Percentiles rank a stretch among this genome's conserved stretches.
These are phyloP conservation scores for Suhomyces panamericanus DNA, from an alignment of 1,139 yeast genomes.

Conservation along the genomic window DNA sequence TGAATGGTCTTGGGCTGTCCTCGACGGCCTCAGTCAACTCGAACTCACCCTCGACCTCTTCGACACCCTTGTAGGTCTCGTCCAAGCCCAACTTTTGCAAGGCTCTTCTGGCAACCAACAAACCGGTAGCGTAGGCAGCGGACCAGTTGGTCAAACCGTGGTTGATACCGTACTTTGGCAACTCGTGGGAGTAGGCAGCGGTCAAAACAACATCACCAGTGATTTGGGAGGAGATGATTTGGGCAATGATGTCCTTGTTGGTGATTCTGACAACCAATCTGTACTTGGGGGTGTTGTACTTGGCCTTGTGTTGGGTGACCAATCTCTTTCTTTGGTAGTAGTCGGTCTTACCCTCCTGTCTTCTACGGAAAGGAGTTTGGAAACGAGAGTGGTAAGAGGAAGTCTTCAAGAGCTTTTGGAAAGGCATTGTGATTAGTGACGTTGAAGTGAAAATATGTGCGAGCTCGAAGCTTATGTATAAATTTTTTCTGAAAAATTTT, in stretches of 20 bases:
- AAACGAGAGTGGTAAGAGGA: constrained; percentile 98
- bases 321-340: constrained; percentile 99
- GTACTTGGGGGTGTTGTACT: constrained; percentile 99
- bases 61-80: constrained; percentile 98
- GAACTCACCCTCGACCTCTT: constrained; percentile 99
- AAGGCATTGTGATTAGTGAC: constrained; percentile 57
- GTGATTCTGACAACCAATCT: constrained; percentile 99
- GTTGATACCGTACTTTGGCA: constrained; percentile 95
- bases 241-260: constrained; percentile 99
- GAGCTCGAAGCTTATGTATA: constrained; percentile 2
- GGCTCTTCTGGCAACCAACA: constrained; percentile 98
- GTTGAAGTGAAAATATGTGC: neutral
- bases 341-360: constrained; percentile 99
- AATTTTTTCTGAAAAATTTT: constrained; percentile 12
- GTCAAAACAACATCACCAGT: constrained; percentile 95
- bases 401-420: constrained; percentile 70
- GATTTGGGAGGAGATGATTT: constrained; percentile 93
- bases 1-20: constrained; percentile 99
- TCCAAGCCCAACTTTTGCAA: constrained; percentile 97
- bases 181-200: constrained; percentile 99
- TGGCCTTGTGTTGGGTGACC: constrained; percentile 99
- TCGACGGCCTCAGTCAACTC: constrained; percentile 98
- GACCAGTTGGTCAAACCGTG: constrained; percentile 99
- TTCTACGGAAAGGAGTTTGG: constrained; percentile 99
- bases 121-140: constrained; percentile 99